A percentile compares a stretch with the other conserved stretches of the same genome.
These are phyloP conservation scores for Eucalyptus curtisii DNA, from an alignment of 345 rosid species.

Conservation along the genomic window DNA sequence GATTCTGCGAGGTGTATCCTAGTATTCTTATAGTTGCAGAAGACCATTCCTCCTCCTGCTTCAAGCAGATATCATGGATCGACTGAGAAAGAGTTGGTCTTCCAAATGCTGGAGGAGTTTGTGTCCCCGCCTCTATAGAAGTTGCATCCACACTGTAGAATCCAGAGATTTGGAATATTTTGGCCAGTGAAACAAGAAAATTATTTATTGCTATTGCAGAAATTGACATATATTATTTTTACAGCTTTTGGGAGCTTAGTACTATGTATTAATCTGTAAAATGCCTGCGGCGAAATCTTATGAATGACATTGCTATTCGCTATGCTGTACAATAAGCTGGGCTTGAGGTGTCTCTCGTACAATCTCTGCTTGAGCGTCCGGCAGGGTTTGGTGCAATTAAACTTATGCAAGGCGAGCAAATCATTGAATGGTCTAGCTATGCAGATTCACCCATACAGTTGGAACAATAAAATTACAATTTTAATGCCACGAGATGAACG, in stretches of 20 bases:
- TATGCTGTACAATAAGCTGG: neutral
- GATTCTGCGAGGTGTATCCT: constrained; percentile 2
- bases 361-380: neutral
- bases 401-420: neutral
- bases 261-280: neutral
- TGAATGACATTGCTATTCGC: neutral
- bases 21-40: neutral
- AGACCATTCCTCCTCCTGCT: neutral
- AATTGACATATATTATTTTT: neutral
- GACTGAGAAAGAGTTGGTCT: neutral
- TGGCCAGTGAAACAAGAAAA: neutral
- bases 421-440: neutral
- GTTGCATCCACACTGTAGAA: neutral
- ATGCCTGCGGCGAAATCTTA: neutral
- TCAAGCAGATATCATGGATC: neutral
- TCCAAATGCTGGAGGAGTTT: neutral
- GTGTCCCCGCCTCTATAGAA: neutral
- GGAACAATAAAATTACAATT: neutral
- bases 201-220: neutral
- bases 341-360: neutral
- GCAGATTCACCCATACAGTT: neutral
- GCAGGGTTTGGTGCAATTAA: neutral
- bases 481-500: neutral
- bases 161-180: neutral
- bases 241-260: neutral